Evolutionary conservation across 106 monocot genomes (phyloP), one percentile per base, ranked within the genome.

Genomic region (Acorus calamus): DNA sequence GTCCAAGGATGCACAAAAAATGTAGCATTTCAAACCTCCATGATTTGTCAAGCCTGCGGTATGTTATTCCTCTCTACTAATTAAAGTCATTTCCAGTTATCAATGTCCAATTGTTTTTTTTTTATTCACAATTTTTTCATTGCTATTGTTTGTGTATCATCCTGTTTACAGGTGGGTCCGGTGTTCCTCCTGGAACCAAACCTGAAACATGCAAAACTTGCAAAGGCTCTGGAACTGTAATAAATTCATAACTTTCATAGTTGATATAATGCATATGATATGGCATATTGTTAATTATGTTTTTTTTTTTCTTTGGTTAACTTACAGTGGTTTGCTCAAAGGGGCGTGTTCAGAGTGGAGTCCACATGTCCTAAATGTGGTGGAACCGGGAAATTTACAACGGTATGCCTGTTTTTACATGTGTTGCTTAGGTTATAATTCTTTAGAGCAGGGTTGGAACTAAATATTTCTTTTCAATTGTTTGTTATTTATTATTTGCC

Each of bases 201-300:
- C 98, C 98, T 53, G 98, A 98, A 75, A 92, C 88, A 45, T 98
- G 98, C 67, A 74, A 50, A 65, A 6, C 67, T 74, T 92, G 98
- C 66, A 81, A 73, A 79, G 98, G 98, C 59, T 82, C 84, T 50
- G 98, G 98, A 77, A 77, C 73, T 78, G 98, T 98, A 8, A 71
- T 82, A 70, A 9, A 42, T 50, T 48, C 8, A 56, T 68, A 9
- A 28, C 28, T 28, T 28, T 28, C 28, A 28, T 28, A 28, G 28
- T 28, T 28, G 28, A 28, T 28, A 28, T 28, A 28, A 28, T 28
- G 28, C 28, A 28, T 28, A 28, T 28, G 28, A 28, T 28, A 0
- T 28, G 0, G 28, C 28, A 28, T 28, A 28, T 28, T 28, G 28
- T 28, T 28, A 28, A 28, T 28, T 28, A 28, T n/a, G n/a, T 28